Base-by-base conservation (phyloP, 805 yeast genomes). In the Cyberlindnera maritima region DNA sequence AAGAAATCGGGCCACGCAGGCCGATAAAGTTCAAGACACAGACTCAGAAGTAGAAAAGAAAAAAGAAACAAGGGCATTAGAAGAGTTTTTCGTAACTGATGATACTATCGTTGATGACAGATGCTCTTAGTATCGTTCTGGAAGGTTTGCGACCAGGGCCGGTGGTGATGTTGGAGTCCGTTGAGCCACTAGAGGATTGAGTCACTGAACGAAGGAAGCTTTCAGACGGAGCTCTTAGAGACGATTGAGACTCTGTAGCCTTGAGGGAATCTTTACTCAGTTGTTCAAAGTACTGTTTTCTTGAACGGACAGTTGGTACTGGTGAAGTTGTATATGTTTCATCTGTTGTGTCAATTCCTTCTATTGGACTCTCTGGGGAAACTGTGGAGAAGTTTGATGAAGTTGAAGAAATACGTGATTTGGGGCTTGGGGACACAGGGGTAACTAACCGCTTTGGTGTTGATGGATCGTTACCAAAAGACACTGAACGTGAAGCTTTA, bases 11-110 rank as follows among this genome's bases (percentile, higher is more conserved):
- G n/a, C n/a, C n/a, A n/a, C n/a, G n/a, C n/a, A n/a, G 9, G 25
- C 8, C 25, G 25, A 21, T 21, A 21, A 9, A 21, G 25, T 21
- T 21, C 25, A 21, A 21, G 25, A 21, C 25, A 6, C 9, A 21
- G 25, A 21, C 25, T n/a, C n/a, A n/a, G n/a, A n/a, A n/a, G n/a
- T n/a, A n/a, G n/a, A n/a, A n/a, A n/a, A n/a, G n/a, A n/a, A 21
- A 21, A 9, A 9, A 9, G 25, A 21, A 9, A 21, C 25, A 21
- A 9, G 8, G 9, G 25, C 25, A 21, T 41, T 34, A 54, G 29
- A 39, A 51, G 34, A 58, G 29, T 41, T 58, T 58, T 36, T 58
- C 62, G 37, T 58, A 58, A 17, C 44, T 43, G 20, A 57, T 57
- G 26, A 45, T 37, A 34, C 47, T 47, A n/a, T 58, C 57, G 31